These are phyloP conservation scores for Cercophora newfieldiana DNA, from an alignment of 495 filamentous ascomycete species.

Conservation along the genomic window DNA sequence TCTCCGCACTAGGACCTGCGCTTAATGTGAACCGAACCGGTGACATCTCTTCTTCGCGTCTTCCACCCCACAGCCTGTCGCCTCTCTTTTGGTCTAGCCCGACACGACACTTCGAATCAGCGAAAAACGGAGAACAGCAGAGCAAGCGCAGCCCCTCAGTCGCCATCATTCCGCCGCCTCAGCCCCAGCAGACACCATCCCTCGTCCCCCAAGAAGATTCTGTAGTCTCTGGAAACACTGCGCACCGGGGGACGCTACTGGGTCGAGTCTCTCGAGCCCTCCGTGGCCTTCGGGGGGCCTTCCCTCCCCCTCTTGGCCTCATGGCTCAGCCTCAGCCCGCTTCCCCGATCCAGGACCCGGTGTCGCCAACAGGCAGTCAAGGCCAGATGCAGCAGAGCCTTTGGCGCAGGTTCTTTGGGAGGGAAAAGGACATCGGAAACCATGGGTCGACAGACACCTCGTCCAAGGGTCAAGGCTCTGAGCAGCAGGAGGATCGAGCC, in stretches of 20 bases:
- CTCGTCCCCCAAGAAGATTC: background rate
- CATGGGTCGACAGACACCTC: conserved; percentile 12
- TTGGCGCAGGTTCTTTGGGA: conserved; percentile 28
- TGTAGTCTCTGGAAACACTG: background rate
- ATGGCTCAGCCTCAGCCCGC: conserved; percentile 31
- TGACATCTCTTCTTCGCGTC: conserved; percentile 10
- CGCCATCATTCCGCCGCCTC: background rate
- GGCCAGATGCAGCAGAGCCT: conserved; percentile 26
- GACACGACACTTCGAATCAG: background rate
- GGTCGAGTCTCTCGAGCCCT: conserved; percentile 3
- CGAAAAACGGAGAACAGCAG: background rate
- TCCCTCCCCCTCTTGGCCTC: conserved; percentile 16
- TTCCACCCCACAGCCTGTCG: conserved; percentile 1
- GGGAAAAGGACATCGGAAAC: conserved; percentile 24
- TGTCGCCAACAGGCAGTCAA: conserved; percentile 15
- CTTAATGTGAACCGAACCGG: conserved; percentile 13
- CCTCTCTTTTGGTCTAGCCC: conserved; percentile 8
- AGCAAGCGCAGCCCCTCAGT: background rate
- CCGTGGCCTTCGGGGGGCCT: conserved; percentile 5
- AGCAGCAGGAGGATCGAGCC: conserved; percentile 23
- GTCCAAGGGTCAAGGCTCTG: conserved; percentile 12
- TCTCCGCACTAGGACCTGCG: conserved; percentile 10
- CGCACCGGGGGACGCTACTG: background rate
- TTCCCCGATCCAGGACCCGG: conserved; percentile 14
- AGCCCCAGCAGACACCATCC: background rate